Conservation (phyloP, 2,329 filamentous ascomycete species). For the Pseudogymnoascus sp. region DNA sequence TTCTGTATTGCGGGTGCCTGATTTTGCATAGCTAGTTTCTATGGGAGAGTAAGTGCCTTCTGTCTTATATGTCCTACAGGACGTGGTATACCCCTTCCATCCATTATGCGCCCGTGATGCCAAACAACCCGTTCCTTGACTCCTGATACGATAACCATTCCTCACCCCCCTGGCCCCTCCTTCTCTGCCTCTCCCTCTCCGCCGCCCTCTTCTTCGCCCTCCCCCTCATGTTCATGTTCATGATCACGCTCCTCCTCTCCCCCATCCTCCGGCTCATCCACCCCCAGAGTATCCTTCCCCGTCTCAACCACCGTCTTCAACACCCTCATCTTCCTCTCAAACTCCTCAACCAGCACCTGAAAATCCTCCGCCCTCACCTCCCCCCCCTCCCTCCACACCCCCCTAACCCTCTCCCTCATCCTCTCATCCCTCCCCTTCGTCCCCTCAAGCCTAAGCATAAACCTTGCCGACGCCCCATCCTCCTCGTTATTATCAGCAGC, state of each 20-base stretch:
- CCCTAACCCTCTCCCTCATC: slow-evolving; percentile 26
- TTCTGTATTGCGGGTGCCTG: background rate
- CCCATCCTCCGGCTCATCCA: slow-evolving; percentile 13
- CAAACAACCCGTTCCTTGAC: background rate
- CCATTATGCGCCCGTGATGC: background rate
- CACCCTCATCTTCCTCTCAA: slow-evolving; percentile 47
- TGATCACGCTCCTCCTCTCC: slow-evolving; percentile 5
- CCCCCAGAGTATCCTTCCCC: slow-evolving; percentile 23
- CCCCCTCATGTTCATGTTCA: background rate
- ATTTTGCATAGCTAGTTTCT: background rate
- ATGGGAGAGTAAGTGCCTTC: background rate
- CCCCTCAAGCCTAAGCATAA: slow-evolving; percentile 58
- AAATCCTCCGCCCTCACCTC: slow-evolving; percentile 37
- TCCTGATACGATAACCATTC: background rate
- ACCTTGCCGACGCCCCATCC: slow-evolving; percentile 16
- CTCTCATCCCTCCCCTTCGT: slow-evolving; percentile 27
- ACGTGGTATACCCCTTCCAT: background rate
- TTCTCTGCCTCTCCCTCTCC: too few relatives aligned
- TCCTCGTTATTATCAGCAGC: slow-evolving; percentile 12
- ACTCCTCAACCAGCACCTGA: slow-evolving; percentile 44
- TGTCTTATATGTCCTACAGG: background rate
- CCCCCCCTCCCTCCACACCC: slow-evolving; percentile 4
- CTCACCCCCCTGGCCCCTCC: background rate
- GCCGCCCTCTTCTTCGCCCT: background rate
- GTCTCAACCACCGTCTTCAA: slow-evolving; percentile 44